Evolutionary conservation across 148 eudicot genomes (phyloP), one percentile per base, ranked within the genome.

Genomic region (Chenopodium album): DNA sequence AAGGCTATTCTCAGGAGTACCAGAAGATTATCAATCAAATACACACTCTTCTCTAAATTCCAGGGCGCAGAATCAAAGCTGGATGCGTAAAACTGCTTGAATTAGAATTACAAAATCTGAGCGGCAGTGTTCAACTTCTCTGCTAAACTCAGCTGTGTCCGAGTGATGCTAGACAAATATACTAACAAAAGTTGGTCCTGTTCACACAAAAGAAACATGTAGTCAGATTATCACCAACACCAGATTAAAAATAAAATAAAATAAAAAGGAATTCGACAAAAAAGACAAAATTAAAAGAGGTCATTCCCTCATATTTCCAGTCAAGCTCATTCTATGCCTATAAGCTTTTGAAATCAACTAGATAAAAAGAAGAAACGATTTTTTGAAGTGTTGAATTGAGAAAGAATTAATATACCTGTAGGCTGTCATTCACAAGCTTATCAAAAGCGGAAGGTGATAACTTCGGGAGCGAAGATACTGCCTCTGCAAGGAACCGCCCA

Each of bases 51-150:
- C 76, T 48, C 75, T 72, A 77, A 72, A 28, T 63, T 78, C 48
- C 23, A 28, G 16, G 46, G 64, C 9, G 31, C 31, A 20, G 54
- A 46, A 47, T 26, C 77, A 54, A 5, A 22, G 79, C 80, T 28
- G 52, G 29, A 72, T 72, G 66, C 14, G 64, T 66, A 76, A 59
- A 75, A 56, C 68, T 78, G 67, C 65, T 78, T 29, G 72, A 29
- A 73, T 47, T 62, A 20, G 54, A 74, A 72, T 91, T 85, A 92
- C 89, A 96, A 88, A 78, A 96, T 85, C 89, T 96, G 99, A 66
- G 98, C 98, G 60, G 98, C 98, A 0, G 99, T 96, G 84, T 96
- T 96, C 89, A 96, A 85, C 86, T 94, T 96, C 85, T 96, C 97
- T 59, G 98, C 98, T 76, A 92, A 76, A 78, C 92, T 86, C 64